Evolutionary conservation across 208 protist genomes (phyloP).

Genomic region (Blechomonas ayalai): DNA sequence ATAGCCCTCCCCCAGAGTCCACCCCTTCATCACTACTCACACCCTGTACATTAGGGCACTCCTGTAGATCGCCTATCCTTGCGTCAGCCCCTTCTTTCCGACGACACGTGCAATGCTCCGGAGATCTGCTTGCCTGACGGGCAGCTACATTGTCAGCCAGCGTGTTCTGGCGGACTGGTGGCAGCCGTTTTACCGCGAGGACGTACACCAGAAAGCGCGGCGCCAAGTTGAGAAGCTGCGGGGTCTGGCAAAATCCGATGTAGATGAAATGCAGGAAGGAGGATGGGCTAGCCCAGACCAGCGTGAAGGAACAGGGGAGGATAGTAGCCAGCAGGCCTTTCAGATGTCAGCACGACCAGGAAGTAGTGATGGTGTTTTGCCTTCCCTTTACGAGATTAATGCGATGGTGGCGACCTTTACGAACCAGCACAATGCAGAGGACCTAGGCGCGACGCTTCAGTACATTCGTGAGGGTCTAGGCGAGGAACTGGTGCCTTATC

Average conservation of each 20-base stretch:
- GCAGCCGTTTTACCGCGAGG: slow-evolving; percentile 71
- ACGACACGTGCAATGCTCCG: too few relatives aligned
- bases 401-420: slow-evolving; percentile 61
- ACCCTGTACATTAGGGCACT: slow-evolving; percentile 1
- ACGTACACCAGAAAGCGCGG: slow-evolving; percentile 40
- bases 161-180: slow-evolving; percentile 75
- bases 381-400: slow-evolving; percentile 52
- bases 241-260: too few relatives aligned
- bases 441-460: slow-evolving; percentile 54
- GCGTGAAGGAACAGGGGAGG: neutral
- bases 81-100: too few relatives aligned
- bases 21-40: slow-evolving; percentile 1
- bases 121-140: slow-evolving; percentile 7
- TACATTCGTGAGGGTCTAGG: slow-evolving; percentile 69
- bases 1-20: neutral
- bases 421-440: slow-evolving; percentile 53
- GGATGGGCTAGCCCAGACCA: neutral
- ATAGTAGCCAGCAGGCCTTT: neutral
- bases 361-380: neutral
- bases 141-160: slow-evolving; percentile 50
- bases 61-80: too few relatives aligned
- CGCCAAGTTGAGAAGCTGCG: slow-evolving; percentile 27
- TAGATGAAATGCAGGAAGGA: neutral
- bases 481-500: slow-evolving; percentile 41
- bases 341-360: neutral